Conservation (phyloP, 1,284 basidiomycete species). For the Lentinula novae-zelandiae region DNA sequence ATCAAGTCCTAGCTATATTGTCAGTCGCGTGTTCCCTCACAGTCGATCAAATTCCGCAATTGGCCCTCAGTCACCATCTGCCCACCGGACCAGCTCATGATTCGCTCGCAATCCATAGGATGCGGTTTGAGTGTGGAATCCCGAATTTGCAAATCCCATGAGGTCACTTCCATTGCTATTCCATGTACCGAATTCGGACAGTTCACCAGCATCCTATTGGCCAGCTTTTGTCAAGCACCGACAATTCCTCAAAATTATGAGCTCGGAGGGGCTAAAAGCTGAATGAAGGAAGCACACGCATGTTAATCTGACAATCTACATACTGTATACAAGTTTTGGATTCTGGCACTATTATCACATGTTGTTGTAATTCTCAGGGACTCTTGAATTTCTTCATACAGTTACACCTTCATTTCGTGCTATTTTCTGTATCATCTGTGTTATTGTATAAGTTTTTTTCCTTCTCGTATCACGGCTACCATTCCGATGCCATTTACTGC, state of each 20-base stretch:
- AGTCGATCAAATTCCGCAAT: background rate
- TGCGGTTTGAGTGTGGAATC: too few relatives aligned
- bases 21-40: conserved; percentile 15
- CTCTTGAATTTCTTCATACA: too few relatives aligned
- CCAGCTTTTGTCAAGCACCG: too few relatives aligned
- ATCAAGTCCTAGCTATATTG: conserved; percentile 10
- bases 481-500: background rate
- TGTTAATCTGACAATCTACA: background rate
- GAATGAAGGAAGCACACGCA: background rate
- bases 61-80: background rate
- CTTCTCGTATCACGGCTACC: background rate
- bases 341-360: background rate
- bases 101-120: too few relatives aligned
- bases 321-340: background rate
- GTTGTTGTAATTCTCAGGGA: too few relatives aligned
- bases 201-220: too few relatives aligned
- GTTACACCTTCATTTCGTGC: too few relatives aligned
- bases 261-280: too few relatives aligned
- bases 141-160: too few relatives aligned
- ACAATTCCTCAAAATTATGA: too few relatives aligned
- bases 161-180: too few relatives aligned
- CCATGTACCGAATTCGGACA: too few relatives aligned
- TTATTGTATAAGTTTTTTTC: background rate
- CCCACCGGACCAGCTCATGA: background rate
- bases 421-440: background rate